phyloP scores from a whole-genome alignment of 441 rosid genomes.

The Syzygium syzygioides region DNA sequence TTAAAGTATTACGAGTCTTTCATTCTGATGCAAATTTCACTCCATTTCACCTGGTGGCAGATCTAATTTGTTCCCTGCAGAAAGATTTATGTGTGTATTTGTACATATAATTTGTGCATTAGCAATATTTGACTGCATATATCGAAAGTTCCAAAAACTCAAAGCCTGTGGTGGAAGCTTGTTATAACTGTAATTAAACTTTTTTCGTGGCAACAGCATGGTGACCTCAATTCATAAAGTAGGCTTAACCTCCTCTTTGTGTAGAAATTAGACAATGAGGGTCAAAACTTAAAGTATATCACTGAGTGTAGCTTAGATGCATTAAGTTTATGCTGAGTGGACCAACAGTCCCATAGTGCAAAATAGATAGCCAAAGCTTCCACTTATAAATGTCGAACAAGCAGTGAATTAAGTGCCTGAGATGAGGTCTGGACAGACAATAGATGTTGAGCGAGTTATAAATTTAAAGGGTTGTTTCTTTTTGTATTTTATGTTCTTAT shows the following conservation, averaged over 20 bases:
- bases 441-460: background rate
- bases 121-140: background rate
- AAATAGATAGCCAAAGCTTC: background rate
- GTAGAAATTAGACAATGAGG: background rate
- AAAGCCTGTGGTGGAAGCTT: background rate
- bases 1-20: background rate
- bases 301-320: background rate
- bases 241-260: background rate
- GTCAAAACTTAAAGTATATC: background rate
- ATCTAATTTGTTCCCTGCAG: background rate
- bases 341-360: background rate
- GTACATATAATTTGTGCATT: background rate
- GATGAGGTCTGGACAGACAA: background rate
- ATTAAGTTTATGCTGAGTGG: background rate
- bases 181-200: background rate
- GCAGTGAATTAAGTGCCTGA: background rate
- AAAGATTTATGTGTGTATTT: background rate
- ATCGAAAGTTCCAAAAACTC: background rate
- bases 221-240: background rate
- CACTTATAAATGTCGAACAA: background rate
- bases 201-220: background rate
- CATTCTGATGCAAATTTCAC: background rate
- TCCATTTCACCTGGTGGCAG: background rate
- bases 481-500: background rate
- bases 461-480: background rate